phyloP scores from a whole-genome alignment of 2,329 filamentous ascomycete species.

The Apiospora marii region DNA sequence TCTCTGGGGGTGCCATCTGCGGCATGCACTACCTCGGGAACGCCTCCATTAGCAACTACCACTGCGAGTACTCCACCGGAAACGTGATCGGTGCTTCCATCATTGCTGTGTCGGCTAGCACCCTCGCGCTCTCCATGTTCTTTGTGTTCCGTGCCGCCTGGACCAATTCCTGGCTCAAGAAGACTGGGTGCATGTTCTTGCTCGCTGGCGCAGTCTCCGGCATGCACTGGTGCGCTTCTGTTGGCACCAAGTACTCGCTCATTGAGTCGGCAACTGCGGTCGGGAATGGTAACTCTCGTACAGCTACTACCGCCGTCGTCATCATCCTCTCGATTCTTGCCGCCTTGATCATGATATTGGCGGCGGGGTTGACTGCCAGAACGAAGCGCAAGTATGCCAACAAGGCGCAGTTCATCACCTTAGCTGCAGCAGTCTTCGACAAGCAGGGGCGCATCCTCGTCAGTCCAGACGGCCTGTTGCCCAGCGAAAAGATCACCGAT shows the following conservation, averaged over 20 bases:
- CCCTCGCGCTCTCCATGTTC: constrained; percentile 75
- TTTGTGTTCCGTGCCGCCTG: constrained; percentile 81
- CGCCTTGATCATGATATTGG: constrained; percentile 65
- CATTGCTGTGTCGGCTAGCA: constrained; percentile 77
- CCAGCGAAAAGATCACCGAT: constrained; percentile 79
- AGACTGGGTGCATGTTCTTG: constrained; percentile 70
- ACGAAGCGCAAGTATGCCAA: constrained; percentile 61
- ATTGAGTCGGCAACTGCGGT: neutral
- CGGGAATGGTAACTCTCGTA: constrained; percentile 35
- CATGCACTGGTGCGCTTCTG: constrained; percentile 86
- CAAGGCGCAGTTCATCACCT: constrained; percentile 67
- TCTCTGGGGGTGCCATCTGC: constrained; percentile 79
- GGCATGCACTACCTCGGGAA: constrained; percentile 93
- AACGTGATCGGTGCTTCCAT: constrained; percentile 73
- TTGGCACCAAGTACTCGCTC: constrained; percentile 73
- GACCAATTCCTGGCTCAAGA: constrained; percentile 82
- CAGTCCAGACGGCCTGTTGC: constrained; percentile 72
- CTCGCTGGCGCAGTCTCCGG: constrained; percentile 80
- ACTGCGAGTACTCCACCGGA: constrained; percentile 63
- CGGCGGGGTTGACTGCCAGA: constrained; percentile 61
- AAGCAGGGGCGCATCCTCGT: constrained; percentile 71
- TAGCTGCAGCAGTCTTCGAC: constrained; percentile 73
- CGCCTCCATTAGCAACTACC: constrained; percentile 81
- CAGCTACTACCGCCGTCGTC: constrained; percentile 76
- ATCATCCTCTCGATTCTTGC: constrained; percentile 70